A percentile compares a stretch with the other conserved stretches of the same genome.
phyloP scores from a whole-genome alignment of 1,139 yeast genomes.

The Suhomyces taliae region DNA sequence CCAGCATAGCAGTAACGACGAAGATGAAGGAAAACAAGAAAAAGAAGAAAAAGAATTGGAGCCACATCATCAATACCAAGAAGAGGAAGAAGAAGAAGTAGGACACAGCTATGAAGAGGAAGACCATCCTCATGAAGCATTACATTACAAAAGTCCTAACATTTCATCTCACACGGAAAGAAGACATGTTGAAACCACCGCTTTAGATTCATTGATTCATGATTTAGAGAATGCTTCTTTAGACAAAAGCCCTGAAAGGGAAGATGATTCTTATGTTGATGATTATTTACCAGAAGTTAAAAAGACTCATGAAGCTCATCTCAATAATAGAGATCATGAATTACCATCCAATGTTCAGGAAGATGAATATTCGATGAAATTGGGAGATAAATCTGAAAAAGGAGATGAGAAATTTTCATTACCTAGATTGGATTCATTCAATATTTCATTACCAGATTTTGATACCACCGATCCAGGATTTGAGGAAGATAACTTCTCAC shows the following conservation, averaged over 20 bases:
- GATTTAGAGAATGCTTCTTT: conserved; percentile 33
- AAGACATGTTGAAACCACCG: conserved; percentile 20
- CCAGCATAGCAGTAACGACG: conserved; percentile 22
- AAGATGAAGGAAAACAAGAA: conserved; percentile 1
- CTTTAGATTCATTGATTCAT: conserved; percentile 38
- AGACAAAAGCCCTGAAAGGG: conserved; percentile 7
- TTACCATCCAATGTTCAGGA: not conserved
- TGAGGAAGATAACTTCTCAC: conserved; percentile 14
- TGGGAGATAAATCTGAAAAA: not conserved
- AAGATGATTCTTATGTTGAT: conserved; percentile 5
- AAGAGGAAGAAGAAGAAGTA: not conserved
- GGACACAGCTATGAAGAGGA: not conserved
- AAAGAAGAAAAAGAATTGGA: not conserved
- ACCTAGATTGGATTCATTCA: conserved; percentile 26
- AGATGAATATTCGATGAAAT: not conserved
- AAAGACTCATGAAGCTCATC: not conserved
- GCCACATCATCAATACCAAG: not conserved
- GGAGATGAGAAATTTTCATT: conserved; percentile 8
- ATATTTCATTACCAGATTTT: conserved; percentile 31
- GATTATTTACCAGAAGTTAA: not conserved
- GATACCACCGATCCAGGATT: conserved; percentile 12
- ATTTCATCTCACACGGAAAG: not conserved
- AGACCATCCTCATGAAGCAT: conserved; percentile 1
- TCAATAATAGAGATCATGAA: not conserved
- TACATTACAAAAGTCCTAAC: conserved; percentile 4